Evolutionary conservation across 179 eudicot species (phyloP).

Genomic region (Corrigiola litoralis): DNA sequence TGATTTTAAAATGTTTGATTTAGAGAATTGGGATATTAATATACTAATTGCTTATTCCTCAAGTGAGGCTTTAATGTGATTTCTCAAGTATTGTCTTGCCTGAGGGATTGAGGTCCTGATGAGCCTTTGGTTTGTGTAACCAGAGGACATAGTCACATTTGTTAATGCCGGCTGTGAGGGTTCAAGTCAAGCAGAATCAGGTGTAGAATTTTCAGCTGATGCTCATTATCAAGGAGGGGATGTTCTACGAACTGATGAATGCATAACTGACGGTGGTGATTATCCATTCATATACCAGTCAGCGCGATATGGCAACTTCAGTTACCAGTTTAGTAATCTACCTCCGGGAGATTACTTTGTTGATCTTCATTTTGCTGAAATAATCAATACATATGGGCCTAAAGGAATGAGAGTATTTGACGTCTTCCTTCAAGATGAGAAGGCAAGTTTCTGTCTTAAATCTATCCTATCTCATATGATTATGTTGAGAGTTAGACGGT

Average conservation of each 20-base stretch:
- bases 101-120: not conserved
- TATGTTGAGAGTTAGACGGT: not conserved
- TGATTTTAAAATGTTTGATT: too few relatives aligned
- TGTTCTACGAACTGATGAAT: conserved; percentile 55
- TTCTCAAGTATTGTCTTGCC: too few relatives aligned
- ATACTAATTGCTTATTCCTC: too few relatives aligned
- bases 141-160: conserved; percentile 74
- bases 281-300: conserved; percentile 66
- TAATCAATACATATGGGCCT: conserved; percentile 71
- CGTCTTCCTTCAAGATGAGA: conserved; percentile 80
- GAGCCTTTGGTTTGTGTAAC: conserved; percentile 15
- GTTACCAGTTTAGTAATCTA: conserved; percentile 53
- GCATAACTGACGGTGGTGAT: conserved; percentile 67
- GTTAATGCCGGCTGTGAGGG: conserved; percentile 69
- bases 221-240: conserved; percentile 68
- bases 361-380: conserved; percentile 90
- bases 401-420: conserved; percentile 85
- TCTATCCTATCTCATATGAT: not conserved
- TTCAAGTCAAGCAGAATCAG: conserved; percentile 33
- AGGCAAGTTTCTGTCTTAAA: conserved; percentile 45
- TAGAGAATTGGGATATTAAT: too few relatives aligned
- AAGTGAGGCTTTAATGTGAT: too few relatives aligned
- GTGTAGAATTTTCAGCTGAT: conserved; percentile 53
- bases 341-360: conserved; percentile 70
- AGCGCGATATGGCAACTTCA: conserved; percentile 68